Percentiles rank a stretch among this genome's conserved stretches.
These are phyloP conservation scores for Agastache rugosa DNA, from an alignment of 257 asterid genomes.

Conservation along the genomic window DNA sequence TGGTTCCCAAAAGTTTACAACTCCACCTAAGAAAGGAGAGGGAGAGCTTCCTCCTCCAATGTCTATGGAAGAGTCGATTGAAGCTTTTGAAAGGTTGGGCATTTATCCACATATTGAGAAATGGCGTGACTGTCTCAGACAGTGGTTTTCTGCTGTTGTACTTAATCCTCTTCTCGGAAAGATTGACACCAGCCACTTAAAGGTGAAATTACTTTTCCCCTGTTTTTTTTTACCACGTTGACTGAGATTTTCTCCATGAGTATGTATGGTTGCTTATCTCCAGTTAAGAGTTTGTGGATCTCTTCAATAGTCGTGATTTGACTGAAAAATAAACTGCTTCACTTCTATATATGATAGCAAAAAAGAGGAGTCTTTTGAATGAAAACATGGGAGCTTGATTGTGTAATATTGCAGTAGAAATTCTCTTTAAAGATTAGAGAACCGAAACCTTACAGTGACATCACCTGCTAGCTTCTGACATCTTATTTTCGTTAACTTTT, in stretches of 20 bases:
- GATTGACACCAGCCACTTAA: conserved; percentile 79
- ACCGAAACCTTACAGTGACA: neutral
- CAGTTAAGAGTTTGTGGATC: neutral
- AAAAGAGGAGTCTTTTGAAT: neutral
- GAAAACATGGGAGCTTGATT: conserved; percentile 4
- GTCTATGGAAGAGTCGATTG: conserved; percentile 89
- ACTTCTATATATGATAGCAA: conserved; percentile 7
- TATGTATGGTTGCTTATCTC: conserved; percentile 15
- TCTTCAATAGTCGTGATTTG: conserved; percentile 15
- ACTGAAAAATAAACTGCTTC: conserved; percentile 12
- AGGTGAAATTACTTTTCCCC: conserved; percentile 54
- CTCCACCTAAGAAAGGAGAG: conserved; percentile 97
- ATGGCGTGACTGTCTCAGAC: conserved; percentile 92
- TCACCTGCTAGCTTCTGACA: conserved; percentile 20
- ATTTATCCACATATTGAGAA: conserved; percentile 79
- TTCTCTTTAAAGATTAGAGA: neutral
- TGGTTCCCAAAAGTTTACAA: conserved; percentile 85
- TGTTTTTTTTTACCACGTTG: conserved; percentile 13
- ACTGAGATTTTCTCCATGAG: neutral
- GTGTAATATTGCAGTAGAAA: neutral
- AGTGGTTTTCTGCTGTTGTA: conserved; percentile 85
- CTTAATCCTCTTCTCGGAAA: conserved; percentile 80
- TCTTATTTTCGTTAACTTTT: conserved; percentile 17
- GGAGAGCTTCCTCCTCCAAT: conserved; percentile 87
- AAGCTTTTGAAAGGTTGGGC: conserved; percentile 79